Evolutionary conservation across 352 stramenopile genomes (phyloP), one percentile per base, ranked within the genome.

Genomic region (Phytophthora hibernalis): DNA sequence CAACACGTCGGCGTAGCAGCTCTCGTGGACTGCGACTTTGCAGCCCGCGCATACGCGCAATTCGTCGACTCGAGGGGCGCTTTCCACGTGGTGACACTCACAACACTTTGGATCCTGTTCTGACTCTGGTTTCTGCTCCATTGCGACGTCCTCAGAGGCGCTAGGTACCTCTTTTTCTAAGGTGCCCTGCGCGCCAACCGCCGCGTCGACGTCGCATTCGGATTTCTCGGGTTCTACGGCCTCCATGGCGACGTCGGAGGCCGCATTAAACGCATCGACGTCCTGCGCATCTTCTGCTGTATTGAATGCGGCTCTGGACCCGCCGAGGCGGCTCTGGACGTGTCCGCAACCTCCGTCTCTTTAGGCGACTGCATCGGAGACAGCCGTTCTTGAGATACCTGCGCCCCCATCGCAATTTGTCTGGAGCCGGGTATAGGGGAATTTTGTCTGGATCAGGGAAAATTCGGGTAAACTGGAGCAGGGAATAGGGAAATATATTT

Each of bases 41-140:
- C 79, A 88, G 28, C 50, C 54, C 1, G 18, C 20, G 18, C 79
- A 88, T 1, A 85, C 64, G 18, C 45, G 55, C 40, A 82, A 12
- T n/a, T 54, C 30, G 20, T 61, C 65, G 33, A 33, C 53, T 5
- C 12, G 35, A 13, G 21, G 33, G 38, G 18, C 37, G 10, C 54
- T 66, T 20, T 63, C 47, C 2, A 52, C 49, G 40, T 50, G 35
- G 1, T 65, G 20, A 13, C 70, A 82, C 44, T 67, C 70, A 1
- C 18, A 68, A 44, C 74, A 82, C 9, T 33, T 62, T 24, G n/a
- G 0, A 11, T 0, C 42, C 8, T 69, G 13, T 3, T 70, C 45
- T 20, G 11, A 18, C 5, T 0, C 10, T 15, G 4, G 37, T 18
- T 40, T 56, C 44, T 51, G 10, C 5, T 59, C 51, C 40, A 57